Evolutionary conservation across 192 early-diverging fungal species (phyloP).

Genomic region (Kickxella alabastrina): DNA sequence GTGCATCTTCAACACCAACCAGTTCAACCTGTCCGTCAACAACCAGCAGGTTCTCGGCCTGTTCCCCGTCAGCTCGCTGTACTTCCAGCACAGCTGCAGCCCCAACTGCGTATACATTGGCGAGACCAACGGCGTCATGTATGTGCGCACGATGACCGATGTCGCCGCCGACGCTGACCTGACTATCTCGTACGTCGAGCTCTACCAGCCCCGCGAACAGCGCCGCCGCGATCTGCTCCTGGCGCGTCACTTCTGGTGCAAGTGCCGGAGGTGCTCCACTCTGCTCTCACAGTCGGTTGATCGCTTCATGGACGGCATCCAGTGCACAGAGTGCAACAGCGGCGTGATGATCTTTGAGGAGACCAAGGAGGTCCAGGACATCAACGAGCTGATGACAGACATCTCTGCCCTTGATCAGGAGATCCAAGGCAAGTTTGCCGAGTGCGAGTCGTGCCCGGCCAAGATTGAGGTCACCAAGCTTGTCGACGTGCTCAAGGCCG

Average conservation of each 20-base stretch:
- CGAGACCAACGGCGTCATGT: slow-evolving; percentile 53
- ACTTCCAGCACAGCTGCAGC: slow-evolving; percentile 70
- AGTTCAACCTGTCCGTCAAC: slow-evolving; percentile 56
- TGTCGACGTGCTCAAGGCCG: slow-evolving; percentile 53
- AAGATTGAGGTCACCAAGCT: slow-evolving; percentile 49
- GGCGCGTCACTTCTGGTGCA: slow-evolving; percentile 73
- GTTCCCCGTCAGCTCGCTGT: slow-evolving; percentile 68
- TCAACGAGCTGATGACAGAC: slow-evolving; percentile 57
- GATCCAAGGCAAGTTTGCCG: slow-evolving; percentile 54
- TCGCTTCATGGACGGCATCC: slow-evolving; percentile 64
- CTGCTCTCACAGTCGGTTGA: slow-evolving; percentile 64
- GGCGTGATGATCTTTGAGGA: slow-evolving; percentile 59
- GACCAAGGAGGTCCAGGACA: slow-evolving; percentile 57
- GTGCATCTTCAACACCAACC: slow-evolving; percentile 65
- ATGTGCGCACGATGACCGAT: slow-evolving; percentile 57
- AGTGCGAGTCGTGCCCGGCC: slow-evolving; percentile 52
- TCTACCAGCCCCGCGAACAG: slow-evolving; percentile 66
- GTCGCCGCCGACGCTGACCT: slow-evolving; percentile 60
- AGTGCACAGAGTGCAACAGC: slow-evolving; percentile 55
- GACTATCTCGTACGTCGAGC: slow-evolving; percentile 65
- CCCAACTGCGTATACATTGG: slow-evolving; percentile 70
- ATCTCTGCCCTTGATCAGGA: slow-evolving; percentile 51
- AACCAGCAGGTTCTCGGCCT: slow-evolving; percentile 60
- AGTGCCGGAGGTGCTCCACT: slow-evolving; percentile 64
- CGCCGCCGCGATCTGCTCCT: slow-evolving; percentile 63